Evolutionary conservation across 805 yeast genomes (phyloP).

Genomic region (Pichia cabralensis): DNA sequence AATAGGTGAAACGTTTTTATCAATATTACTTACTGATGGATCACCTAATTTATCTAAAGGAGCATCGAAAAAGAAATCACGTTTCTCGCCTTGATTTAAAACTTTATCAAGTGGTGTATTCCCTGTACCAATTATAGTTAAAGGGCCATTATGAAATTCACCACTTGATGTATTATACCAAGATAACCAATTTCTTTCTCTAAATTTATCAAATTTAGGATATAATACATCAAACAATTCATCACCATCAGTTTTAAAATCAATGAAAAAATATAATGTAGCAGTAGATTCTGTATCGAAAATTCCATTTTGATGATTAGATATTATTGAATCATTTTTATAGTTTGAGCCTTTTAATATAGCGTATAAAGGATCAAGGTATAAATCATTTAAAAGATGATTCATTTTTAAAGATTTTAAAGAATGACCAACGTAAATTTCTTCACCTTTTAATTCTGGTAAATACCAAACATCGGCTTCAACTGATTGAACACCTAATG

Average conservation of each 20-base stretch:
- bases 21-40: constrained; percentile 5
- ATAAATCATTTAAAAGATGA: constrained; percentile 39
- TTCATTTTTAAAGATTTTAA: constrained; percentile 33
- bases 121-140: constrained; percentile 60
- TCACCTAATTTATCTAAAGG: constrained; percentile 27
- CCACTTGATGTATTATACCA: constrained; percentile 31
- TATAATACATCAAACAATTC: constrained; percentile 38
- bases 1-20: constrained; percentile 20
- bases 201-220: constrained; percentile 36
- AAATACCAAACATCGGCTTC: constrained; percentile 50
- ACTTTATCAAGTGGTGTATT: constrained; percentile 40
- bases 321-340: constrained; percentile 4
- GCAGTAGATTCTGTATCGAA: constrained; percentile 34
- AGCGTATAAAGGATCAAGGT: constrained; percentile 41
- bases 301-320: constrained; percentile 15
- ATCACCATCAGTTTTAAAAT: constrained; percentile 49
- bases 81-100: constrained; percentile 10
- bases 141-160: constrained; percentile 37
- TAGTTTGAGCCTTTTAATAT: constrained; percentile 42
- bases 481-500: constrained; percentile 37
- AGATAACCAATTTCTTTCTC: constrained; percentile 40
- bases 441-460: constrained; percentile 19
- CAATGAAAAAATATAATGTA: constrained; percentile 55
- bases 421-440: constrained; percentile 55
- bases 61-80: constrained; percentile 43